Base-by-base conservation (phyloP, 345 rosid genomes). In the Citrus sp. region DNA sequence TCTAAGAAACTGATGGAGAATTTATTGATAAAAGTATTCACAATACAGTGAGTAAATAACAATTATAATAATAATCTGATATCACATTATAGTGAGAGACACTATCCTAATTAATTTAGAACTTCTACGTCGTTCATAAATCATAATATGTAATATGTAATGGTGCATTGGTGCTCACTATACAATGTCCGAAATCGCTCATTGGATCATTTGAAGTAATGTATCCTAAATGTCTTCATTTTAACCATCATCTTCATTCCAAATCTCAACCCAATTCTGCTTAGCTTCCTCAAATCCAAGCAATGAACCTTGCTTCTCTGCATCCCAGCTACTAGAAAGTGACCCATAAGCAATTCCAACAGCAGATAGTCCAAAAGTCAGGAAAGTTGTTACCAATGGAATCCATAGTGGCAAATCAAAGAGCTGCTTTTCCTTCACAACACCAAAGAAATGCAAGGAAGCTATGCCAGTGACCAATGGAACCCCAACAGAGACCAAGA, bases 311-410 rank as follows among this genome's bases (percentile, higher is more conserved):
- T 84, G 80, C 85, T 72, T 80, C 56, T 88, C 78, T n/a, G 87
- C 84, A 82, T 95, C 94, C 89, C 90, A 81, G 78, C 95, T 92
- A 3, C 93, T 79, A 49, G 98, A 95, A 78, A 95, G 76, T 69
- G 92, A 80, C 25, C 98, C 98, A 28, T 93, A 95, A 30, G 95
- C 97, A 58, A 93, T 82, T 80, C 98, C 95, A 24, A 90, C 81
- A 3, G 90, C 78, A 27, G 98, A 92, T 4, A 91, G 73, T 24
- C 93, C 94, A 70, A 93, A 90, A 9, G 91, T 89, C 46, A 87
- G 27, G 61, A 95, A 81, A 59, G 87, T 78, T 2, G 95, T 85
- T 72, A 78, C 13, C 78, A 85, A 86, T 0, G 90, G 86, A 9
- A 94, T 73, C 96, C 98, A 92, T 40, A 83, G 27, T 0, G 96